Base-by-base conservation (phyloP, 257 asterid species). In the Marsdenia floribunda region DNA sequence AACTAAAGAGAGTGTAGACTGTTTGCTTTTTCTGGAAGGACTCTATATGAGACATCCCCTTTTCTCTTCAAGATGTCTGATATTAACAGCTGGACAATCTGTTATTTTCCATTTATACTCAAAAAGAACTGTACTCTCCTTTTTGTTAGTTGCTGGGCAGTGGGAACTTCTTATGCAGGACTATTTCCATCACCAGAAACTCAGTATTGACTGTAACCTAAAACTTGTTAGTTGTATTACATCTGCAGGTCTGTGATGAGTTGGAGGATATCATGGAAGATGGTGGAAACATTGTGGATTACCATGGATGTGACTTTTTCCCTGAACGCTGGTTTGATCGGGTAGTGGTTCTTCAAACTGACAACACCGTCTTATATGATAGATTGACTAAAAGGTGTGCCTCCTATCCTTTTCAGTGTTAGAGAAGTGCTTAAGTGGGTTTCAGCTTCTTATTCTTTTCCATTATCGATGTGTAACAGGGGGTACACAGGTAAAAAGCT, bases 281-380 rank as follows among this genome's bases (percentile, higher is more conserved):
- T 71, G 97, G 99, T 75, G 99, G 99, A 50, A 90, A 82, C 91
- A 94, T 94, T 75, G 96, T 94, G 78, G 99, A 94, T 86, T 84
- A 94, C 84, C 99, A 90, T 75, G 97, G 99, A 29, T 90, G 99
- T 26, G 98, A 94, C 79, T 94, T 94, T 82, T 94, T 94, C 74
- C 97, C 99, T 0, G 97, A 94, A 76, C 93, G 96, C 52, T 94
- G 99, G 98, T 95, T 95, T 10, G 90, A 95, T 61, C 88, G 52
- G 29, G 93, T 92, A 2, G 96, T 90, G 66, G 96, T 92, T 35
- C 96, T 95, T 53, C 98, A 89, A 83, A 87, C 98, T 9, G 93
- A 89, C 53, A 95, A 88, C 63, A 66, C 96, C 0, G 81, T 85
- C 67, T 76, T 94, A 90, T 92, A 90, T 80, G 99, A 90, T 79